Base-by-base conservation (phyloP, 306 rosid species). In the Rosa chinensis region DNA sequence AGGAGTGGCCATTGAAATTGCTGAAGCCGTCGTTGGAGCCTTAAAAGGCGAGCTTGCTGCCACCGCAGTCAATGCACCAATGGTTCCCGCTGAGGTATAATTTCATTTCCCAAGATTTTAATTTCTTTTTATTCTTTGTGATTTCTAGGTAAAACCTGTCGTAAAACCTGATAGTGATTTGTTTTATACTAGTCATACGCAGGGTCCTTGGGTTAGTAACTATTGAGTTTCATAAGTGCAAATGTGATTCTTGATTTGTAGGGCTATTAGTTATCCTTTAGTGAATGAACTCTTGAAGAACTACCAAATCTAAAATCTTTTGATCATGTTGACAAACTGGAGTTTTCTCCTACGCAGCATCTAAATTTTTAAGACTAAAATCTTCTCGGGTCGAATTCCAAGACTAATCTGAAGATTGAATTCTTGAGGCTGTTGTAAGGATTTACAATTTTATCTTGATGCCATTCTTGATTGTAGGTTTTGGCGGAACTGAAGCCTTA, bases 1-100 rank as follows among this genome's bases (percentile, higher is more conserved):
- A 91, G 98, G 99, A 20, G 99, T 96, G 74, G 98, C 99, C 52
- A 90, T 93, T 78, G 99, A 96, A 87, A 93, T 96, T 82, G 99
- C 99, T 43, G 99, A 96, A 86, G 99, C 99, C 72, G 98, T 96
- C 3, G 92, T 93, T 45, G 98, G 98, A 77, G 99, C 98, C 8
- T 81, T 96, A 79, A 89, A 81, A 80, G 99, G 99, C 62, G 99
- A 93, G 91, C 97, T 96, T 87, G 97, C 99, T 76, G 86, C 98
- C 53, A 93, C 99, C 66, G 99, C 99, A 8, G 99, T 96, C 82
- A 96, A 96, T 88, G 99, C 99, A 49, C 98, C 99, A 8, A 96
- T 96, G 99, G 98, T 93, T 87, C 89, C 99, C 52, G 93, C 99
- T 2, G 98, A 96, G 99, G 99, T 96, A 90, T 63, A 43, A 25